A percentile compares a stretch with the other conserved stretches of the same genome.
These are phyloP conservation scores for Aspergillus spinulosporus DNA, from an alignment of 2,329 filamentous ascomycete genomes.

Conservation along the genomic window DNA sequence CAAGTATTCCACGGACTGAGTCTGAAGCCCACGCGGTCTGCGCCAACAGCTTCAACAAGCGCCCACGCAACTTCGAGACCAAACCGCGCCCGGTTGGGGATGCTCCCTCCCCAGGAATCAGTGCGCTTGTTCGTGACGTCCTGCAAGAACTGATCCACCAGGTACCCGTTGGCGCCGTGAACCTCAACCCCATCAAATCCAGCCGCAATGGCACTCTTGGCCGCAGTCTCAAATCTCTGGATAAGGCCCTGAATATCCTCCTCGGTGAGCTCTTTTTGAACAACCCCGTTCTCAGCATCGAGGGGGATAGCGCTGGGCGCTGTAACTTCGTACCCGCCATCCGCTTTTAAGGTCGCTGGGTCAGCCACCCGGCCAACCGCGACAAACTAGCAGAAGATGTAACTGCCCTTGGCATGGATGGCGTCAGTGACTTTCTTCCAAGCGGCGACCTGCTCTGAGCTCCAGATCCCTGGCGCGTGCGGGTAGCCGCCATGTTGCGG, in stretches of 20 bases:
- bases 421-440: conserved; percentile 63
- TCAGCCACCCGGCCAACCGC: conserved; percentile 57
- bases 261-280: conserved; percentile 34
- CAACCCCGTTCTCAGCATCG: conserved; percentile 24
- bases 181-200: conserved; percentile 57
- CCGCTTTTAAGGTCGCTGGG: conserved; percentile 24
- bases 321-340: conserved; percentile 18
- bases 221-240: conserved; percentile 46
- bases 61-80: conserved; percentile 52
- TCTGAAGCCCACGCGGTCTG: conserved; percentile 47
- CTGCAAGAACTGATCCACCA: conserved; percentile 55
- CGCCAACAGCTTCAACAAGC: conserved; percentile 46
- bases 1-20: conserved; percentile 42
- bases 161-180: conserved; percentile 52
- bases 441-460: conserved; percentile 52
- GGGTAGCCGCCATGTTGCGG: conserved; percentile 3
- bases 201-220: conserved; percentile 54
- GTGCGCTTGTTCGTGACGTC: conserved; percentile 50
- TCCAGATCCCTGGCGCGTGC: conserved; percentile 56
- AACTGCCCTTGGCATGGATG: conserved; percentile 61
- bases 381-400: conserved; percentile 63
- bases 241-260: conserved; percentile 48
- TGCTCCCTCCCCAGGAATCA: conserved; percentile 53
- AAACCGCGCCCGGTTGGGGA: conserved; percentile 57
- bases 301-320: conserved; percentile 24